Conservation (phyloP, 2,329 filamentous ascomycete genomes). For the Meredithiella fracta region DNA sequence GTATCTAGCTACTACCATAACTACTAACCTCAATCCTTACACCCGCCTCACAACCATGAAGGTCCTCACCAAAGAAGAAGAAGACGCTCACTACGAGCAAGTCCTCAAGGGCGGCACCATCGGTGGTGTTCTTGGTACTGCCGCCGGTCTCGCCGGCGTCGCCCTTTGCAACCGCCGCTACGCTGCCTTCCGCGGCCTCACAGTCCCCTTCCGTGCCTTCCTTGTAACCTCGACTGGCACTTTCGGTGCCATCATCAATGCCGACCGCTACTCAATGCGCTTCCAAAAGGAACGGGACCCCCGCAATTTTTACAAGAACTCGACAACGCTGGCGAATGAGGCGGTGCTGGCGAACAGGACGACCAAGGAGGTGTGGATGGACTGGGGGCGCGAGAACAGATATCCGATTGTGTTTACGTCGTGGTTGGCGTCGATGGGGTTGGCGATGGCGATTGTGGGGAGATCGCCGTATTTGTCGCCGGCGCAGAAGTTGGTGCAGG, state of each 20-base stretch:
- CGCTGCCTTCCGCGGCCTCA: constrained; percentile 62
- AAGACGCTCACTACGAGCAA: constrained; percentile 63
- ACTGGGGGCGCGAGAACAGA: constrained; percentile 64
- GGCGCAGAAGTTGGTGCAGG: constrained; percentile 81
- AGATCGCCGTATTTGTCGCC: constrained; percentile 59
- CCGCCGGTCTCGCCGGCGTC: constrained; percentile 50
- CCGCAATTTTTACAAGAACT: constrained; percentile 48
- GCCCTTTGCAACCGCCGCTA: constrained; percentile 53
- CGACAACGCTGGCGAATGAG: constrained; percentile 38
- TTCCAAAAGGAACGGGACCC: constrained; percentile 59
- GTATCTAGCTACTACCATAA: no score
- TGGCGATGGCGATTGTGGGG: constrained; percentile 59
- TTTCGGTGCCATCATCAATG: constrained; percentile 74
- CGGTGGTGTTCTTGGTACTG: constrained; percentile 54
- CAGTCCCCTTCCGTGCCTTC: constrained; percentile 80
- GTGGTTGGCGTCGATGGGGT: constrained; percentile 67
- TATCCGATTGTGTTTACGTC: constrained; percentile 72
- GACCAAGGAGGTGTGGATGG: constrained; percentile 41
- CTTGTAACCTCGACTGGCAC: constrained; percentile 68
- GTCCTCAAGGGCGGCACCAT: constrained; percentile 66
- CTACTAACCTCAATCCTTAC: not conserved
- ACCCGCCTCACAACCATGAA: constrained; percentile 49
- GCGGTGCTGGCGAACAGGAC: constrained; percentile 41
- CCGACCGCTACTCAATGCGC: constrained; percentile 49
- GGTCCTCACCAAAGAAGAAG: constrained; percentile 87